Evolutionary conservation across 2,329 filamentous ascomycete genomes (phyloP), one percentile per base, ranked within the genome.

Genomic region (Colletotrichum falcatum): DNA sequence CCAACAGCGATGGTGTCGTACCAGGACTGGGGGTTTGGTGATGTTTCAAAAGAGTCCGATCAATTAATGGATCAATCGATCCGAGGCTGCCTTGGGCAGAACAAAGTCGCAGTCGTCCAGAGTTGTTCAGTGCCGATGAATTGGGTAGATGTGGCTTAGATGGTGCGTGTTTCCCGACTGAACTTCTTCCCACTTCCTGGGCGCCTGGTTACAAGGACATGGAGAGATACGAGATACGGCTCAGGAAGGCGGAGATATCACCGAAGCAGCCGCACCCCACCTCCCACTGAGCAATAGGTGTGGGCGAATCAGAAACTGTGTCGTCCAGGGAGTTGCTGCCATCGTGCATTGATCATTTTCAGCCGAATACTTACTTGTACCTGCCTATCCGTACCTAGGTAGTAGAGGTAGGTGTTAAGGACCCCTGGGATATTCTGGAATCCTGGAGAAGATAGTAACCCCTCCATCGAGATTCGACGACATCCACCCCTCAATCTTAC

Each of bases 371-470:
- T 16, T 18, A n/a, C n/a, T n/a, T n/a, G n/a, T n/a, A n/a, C n/a
- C n/a, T n/a, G n/a, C n/a, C n/a, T n/a, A n/a, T n/a, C n/a, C n/a
- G n/a, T n/a, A n/a, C n/a, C n/a, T n/a, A n/a, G n/a, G n/a, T n/a
- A n/a, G n/a, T n/a, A n/a, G n/a, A n/a, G n/a, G n/a, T n/a, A 42
- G 18, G 42, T 44, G 8, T 20, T 30, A 37, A 62, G 39, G 60
- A 67, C 68, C 64, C 67, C 63, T 71, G 68, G 54, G 68, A 71
- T 67, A 58, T 73, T 73, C 72, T 73, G 72, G 72, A 73, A 73
- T 73, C 72, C 66, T 66, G 72, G 70, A 73, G 72, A 73, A 73
- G 55, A 66, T 65, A 65, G 62, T 23, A 54, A 67, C 71, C 72
- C 66, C 71, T 73, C 71, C 66, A 72, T 48, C 69, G n/a, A n/a